Conservation (phyloP, 768 basidiomycete genomes). For the Amanita molliuscula region DNA sequence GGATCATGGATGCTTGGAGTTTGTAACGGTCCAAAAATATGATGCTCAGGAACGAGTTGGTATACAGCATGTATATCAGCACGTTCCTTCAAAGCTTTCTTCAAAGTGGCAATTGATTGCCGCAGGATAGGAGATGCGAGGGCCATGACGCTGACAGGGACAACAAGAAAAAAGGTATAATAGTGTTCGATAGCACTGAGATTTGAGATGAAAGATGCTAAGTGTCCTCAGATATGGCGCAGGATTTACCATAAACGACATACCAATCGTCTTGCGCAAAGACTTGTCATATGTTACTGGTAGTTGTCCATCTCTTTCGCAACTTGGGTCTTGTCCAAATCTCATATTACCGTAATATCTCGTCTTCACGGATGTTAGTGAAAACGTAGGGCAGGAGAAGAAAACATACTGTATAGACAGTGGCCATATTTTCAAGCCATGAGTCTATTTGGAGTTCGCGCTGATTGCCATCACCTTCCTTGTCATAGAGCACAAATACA, state of each 20-base stretch:
- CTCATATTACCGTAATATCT: constrained; percentile 50
- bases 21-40: constrained; percentile 38
- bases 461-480: constrained; percentile 37
- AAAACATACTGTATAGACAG: constrained; percentile 47
- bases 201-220: constrained; percentile 41
- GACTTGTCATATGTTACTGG: constrained; percentile 54
- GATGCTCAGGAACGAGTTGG: constrained; percentile 65
- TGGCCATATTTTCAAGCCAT: constrained; percentile 49
- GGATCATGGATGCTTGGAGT: constrained; percentile 29
- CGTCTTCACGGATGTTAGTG: constrained; percentile 28
- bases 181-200: constrained; percentile 27
- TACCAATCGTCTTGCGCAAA: constrained; percentile 59
- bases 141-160: constrained; percentile 50
- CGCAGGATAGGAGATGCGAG: constrained; percentile 60
- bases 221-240: constrained; percentile 4
- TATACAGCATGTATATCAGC: constrained; percentile 46
- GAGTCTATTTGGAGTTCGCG: constrained; percentile 34
- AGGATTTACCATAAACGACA: constrained; percentile 8
- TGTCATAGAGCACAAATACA: constrained; percentile 62
- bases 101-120: constrained; percentile 54
- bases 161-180: constrained; percentile 59
- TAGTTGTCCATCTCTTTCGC: constrained; percentile 46
- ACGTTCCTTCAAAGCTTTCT: constrained; percentile 40
- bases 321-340: constrained; percentile 37
- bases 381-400: constrained; percentile 3